Conservation (phyloP, 2,329 filamentous ascomycete species). For the Ascochyta rabiei region DNA sequence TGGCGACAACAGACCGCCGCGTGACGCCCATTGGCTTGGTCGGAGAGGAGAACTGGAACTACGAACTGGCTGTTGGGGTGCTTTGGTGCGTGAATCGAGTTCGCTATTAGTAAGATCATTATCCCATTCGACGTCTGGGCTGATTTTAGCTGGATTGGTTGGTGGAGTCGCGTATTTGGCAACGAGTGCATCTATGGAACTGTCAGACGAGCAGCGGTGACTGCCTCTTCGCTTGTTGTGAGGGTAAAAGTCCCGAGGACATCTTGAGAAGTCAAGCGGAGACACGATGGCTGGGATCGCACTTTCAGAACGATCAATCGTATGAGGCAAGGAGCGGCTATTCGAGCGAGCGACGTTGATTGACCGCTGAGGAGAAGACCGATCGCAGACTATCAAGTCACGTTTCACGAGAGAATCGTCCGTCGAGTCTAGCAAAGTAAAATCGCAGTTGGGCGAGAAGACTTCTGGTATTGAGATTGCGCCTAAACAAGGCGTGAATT, state of each 20-base stretch:
- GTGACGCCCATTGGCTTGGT: constrained; percentile 38
- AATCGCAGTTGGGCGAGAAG: constrained; percentile 11
- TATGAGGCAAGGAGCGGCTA: constrained; percentile 16
- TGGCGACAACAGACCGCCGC: constrained; percentile 30
- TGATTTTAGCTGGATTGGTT: background rate
- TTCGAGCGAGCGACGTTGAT: constrained; percentile 12
- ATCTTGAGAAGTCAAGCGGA: background rate
- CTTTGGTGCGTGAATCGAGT: background rate
- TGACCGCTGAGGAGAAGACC: constrained; percentile 1
- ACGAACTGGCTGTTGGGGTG: constrained; percentile 23
- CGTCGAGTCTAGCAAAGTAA: constrained; percentile 4
- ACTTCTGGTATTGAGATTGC: constrained; percentile 24
- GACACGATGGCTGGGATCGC: background rate
- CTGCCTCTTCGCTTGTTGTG: background rate
- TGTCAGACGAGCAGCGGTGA: constrained; percentile 16
- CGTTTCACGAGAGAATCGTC: constrained; percentile 22
- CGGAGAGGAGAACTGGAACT: constrained; percentile 40
- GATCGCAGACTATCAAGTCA: background rate
- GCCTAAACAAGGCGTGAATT: constrained; percentile 18
- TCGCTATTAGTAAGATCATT: background rate
- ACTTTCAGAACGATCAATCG: background rate
- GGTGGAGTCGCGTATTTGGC: constrained; percentile 5
- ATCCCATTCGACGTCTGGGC: constrained; percentile 1
- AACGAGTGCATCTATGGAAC: constrained; percentile 2
- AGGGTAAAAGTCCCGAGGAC: background rate